These are phyloP conservation scores for Mesostigma viride DNA, from an alignment of 139 green algal genomes.

Conservation along the genomic window DNA sequence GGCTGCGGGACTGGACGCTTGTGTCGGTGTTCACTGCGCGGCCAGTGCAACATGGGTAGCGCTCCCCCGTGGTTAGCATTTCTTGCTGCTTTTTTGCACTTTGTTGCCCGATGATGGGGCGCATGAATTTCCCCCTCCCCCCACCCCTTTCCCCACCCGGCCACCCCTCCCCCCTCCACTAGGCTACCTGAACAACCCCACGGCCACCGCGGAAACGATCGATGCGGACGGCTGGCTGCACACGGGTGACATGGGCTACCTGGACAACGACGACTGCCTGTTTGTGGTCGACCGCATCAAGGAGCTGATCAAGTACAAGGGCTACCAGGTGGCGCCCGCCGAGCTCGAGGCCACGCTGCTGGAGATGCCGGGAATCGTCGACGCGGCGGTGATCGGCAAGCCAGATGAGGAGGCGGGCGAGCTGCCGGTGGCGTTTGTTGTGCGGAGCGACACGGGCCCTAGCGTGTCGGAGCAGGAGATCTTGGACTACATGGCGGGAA, in stretches of 20 bases:
- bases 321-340: constrained; percentile 19
- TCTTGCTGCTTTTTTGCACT: too few species aligned
- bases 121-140: too few species aligned
- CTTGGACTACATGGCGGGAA: constrained; percentile 15
- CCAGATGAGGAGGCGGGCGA: constrained; percentile 20
- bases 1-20: too few species aligned
- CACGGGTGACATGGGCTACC: constrained; percentile 31
- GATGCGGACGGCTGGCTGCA: constrained; percentile 38
- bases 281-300: constrained; percentile 29
- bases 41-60: too few species aligned
- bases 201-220: constrained; percentile 26
- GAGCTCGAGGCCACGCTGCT: constrained; percentile 20
- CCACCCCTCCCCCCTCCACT: too few species aligned
- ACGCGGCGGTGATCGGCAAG: constrained; percentile 17
- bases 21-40: too few species aligned
- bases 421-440: constrained; percentile 21
- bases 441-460: background rate
- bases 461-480: constrained; percentile 10
- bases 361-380: constrained; percentile 2
- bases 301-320: constrained; percentile 27
- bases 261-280: constrained; percentile 1
- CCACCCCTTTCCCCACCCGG: too few species aligned
- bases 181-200: constrained; percentile 34
- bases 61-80: too few species aligned
- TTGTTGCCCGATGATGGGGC: too few species aligned